Conservation (phyloP, 345 rosid species). For the Capsella bursapastoris region DNA sequence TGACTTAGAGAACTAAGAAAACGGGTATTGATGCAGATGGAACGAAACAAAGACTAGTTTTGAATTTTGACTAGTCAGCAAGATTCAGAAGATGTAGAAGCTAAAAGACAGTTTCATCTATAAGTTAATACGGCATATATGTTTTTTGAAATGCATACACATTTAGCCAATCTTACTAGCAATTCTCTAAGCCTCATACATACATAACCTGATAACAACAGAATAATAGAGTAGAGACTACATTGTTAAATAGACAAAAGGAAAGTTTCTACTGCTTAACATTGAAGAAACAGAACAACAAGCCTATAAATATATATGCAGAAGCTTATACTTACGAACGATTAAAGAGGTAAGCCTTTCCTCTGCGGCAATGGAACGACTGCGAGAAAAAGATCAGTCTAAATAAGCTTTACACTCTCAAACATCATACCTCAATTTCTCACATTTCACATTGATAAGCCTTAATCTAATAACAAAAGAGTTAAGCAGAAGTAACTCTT, state of each 20-base stretch:
- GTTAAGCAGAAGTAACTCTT: conserved; percentile 4
- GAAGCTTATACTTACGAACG: conserved; percentile 58
- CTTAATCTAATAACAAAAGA: not conserved
- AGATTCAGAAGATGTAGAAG: conserved; percentile 10
- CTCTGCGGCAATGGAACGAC: conserved; percentile 73
- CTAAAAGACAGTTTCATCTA: conserved; percentile 6
- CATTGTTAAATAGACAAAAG: not conserved
- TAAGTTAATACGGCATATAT: not conserved
- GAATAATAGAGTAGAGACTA: not conserved
- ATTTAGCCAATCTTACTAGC: not conserved
- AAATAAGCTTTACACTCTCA: conserved; percentile 3
- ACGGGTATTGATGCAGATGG: not conserved
- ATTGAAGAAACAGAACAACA: conserved; percentile 22
- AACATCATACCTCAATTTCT: conserved; percentile 5
- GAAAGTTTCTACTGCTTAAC: not conserved
- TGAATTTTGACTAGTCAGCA: conserved; percentile 2
- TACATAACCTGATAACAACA: not conserved
- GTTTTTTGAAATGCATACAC: not conserved
- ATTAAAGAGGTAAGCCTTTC: conserved; percentile 86
- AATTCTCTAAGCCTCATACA: not conserved
- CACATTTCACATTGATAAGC: not conserved
- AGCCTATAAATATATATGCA: not conserved
- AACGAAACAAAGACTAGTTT: not conserved
- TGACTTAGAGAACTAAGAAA: not conserved
- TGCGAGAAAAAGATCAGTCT: conserved; percentile 34